Conservation (phyloP, 768 basidiomycete species). For the Tylopilus intermedius region DNA sequence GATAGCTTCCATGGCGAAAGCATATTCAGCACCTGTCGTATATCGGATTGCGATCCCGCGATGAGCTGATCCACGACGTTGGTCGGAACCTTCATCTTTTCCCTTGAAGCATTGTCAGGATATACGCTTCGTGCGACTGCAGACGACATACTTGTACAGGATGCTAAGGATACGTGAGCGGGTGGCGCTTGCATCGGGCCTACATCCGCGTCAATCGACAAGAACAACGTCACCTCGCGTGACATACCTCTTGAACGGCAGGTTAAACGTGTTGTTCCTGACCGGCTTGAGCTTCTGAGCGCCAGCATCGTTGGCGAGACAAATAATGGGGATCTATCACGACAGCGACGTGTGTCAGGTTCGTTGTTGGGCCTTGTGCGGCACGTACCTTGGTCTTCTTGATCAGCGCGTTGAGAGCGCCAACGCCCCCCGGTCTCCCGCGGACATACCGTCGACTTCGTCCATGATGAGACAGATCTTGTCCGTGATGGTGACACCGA, state of each 20-base stretch:
- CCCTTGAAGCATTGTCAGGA: slow-evolving; percentile 42
- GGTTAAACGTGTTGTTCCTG: slow-evolving; percentile 58
- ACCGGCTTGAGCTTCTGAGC: slow-evolving; percentile 93
- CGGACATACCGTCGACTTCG: slow-evolving; percentile 98
- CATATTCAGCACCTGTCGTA: slow-evolving; percentile 97
- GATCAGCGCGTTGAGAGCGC: slow-evolving; percentile 85
- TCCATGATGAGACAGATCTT: slow-evolving; percentile 95
- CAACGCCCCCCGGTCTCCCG: slow-evolving; percentile 94
- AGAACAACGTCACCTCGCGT: too few relatives aligned
- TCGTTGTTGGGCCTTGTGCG: too few relatives aligned
- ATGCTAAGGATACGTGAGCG: slow-evolving; percentile 88
- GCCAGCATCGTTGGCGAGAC: slow-evolving; percentile 88
- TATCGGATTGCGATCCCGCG: slow-evolving; percentile 85
- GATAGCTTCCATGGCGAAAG: slow-evolving; percentile 93
- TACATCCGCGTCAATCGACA: slow-evolving; percentile 25
- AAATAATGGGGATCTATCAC: slow-evolving; percentile 86
- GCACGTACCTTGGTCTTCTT: slow-evolving; percentile 78
- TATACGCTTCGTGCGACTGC: too few relatives aligned
- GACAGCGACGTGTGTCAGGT: background rate
- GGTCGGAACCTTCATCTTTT: slow-evolving; percentile 87
- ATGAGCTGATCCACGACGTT: slow-evolving; percentile 93
- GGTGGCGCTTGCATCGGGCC: slow-evolving; percentile 71
- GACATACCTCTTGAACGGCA: slow-evolving; percentile 73
- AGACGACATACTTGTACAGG: slow-evolving; percentile 71
- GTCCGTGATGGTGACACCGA: slow-evolving; percentile 72